Base-by-base conservation (phyloP, 352 stramenopile species). In the Elongisporangium anandrum region DNA sequence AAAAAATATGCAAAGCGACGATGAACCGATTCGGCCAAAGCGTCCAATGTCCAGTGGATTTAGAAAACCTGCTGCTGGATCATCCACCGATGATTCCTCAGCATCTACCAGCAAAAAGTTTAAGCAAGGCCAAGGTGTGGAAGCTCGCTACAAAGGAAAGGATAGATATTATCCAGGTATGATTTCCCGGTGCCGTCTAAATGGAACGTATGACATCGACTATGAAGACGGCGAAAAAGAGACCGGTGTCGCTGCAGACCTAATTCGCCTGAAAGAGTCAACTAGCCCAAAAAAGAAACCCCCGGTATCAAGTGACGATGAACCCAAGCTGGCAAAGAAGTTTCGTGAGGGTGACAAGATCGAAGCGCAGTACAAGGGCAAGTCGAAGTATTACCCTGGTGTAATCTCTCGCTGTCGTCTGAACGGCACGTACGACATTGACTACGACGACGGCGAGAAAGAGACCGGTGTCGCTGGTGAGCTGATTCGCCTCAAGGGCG, bases 151-250 rank as follows among this genome's bases (percentile, higher is more conserved):
- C 55, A 75, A 80, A 20, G 87, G 81, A 13, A 66, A 74, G 57
- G 62, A 70, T 17, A 78, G 63, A 16, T 94, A 73, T 51, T 88
- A 75, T 45, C 59, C 69, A 10, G 88, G 86, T 19, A 60, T 80
- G 10, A 68, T 88, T 24, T 49, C 65, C 57, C 70, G 77, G 1
- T 81, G 61, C 48, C 66, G 70, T 2, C 59, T 77, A n/a, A 83
- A 91, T 54, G 86, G 82, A 0, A 92, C 79, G 1, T 95, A 85
- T 51, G 75, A 92, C 45, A 82, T 95, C 53, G 68, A 84, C 50
- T 94, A 87, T 57, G 73, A 92, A 34, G 81, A 92, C 39, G 81
- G 81, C 10, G 65, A 69, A 10, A 69, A 66, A 8, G 59, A 70
- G 50, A 70, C 57, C 12, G 54, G 65, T 39, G 75, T 87, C 12